Evolutionary conservation across 1,284 basidiomycete genomes (phyloP), one percentile per base, ranked within the genome.

Genomic region (Cryptococcus jaspeensis): DNA sequence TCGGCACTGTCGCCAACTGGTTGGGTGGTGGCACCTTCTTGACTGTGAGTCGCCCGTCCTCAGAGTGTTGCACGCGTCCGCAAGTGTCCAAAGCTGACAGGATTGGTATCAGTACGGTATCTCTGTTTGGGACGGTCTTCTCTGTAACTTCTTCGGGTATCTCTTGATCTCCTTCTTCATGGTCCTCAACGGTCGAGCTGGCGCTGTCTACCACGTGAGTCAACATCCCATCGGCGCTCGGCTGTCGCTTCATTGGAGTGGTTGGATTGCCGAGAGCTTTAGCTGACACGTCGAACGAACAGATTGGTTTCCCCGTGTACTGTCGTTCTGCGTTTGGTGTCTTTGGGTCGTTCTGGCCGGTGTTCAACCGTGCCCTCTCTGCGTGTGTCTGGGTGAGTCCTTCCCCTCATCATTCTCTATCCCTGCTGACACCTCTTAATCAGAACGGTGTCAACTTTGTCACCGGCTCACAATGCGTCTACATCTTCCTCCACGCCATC

Each of bases 311-410:
- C 74, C 88, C 88, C 2, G 85, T 89, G 35, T 86, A 89, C 22
- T 82, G 84, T n/a, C 81, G 87, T 18, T 84, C 66, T 18, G 86
- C 84, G 54, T 91, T 91, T 69, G 90, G 90, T 7, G 72, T 90
- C n/a, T 89, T 85, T 79, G 89, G 89, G 15, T 85, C 85, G 47
- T 69, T 89, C 44, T 91, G 89, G 89, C 88, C 87, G 55, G 84
- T 87, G 0, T 86, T 90, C 76, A 89, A 88, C 75, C 82, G 88
- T 23, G 86, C 84, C 37, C 86, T 80, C 7, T 90, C 88, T 11
- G 68, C 55, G 53, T 83, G 81, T 64, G 82, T 88, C 43, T 89
- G 87, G 87, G 28, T 32, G 28, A 32, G 28, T 32, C 28, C 9
- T 32, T 32, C 9, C 5, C 9, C 28, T 9, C 28, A 32, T 9